Evolutionary conservation across 306 rosid species (phyloP).

Genomic region (Corylus americana): DNA sequence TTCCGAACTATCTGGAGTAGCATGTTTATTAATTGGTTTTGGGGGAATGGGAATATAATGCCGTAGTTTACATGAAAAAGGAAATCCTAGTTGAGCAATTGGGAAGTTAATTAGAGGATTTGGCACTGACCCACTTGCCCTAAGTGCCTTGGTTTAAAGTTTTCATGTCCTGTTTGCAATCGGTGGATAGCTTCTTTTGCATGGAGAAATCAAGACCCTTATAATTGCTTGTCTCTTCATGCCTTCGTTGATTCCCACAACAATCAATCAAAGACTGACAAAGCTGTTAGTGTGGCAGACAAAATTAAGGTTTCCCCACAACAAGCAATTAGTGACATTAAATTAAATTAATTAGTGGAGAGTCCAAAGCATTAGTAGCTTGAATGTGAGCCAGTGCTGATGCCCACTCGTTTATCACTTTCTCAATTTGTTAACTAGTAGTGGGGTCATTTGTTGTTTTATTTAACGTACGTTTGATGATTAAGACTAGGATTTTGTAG

Average conservation of each 20-base stretch:
- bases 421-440: slow-evolving; percentile 2
- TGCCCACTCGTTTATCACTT: slow-evolving; percentile 28
- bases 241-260: slow-evolving; percentile 51
- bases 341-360: slow-evolving; percentile 14
- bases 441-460: background rate
- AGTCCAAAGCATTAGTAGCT: background rate
- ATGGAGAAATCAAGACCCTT: slow-evolving; percentile 42
- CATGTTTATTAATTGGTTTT: too few species aligned
- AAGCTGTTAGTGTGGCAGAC: slow-evolving; percentile 51
- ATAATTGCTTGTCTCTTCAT: slow-evolving; percentile 49
- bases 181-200: slow-evolving; percentile 29
- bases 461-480: background rate
- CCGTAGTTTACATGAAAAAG: too few species aligned
- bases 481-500: background rate
- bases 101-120: too few species aligned
- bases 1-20: too few species aligned
- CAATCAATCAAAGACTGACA: slow-evolving; percentile 26
- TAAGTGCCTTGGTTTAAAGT: too few species aligned
- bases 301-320: slow-evolving; percentile 47
- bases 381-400: slow-evolving; percentile 27
- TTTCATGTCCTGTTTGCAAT: slow-evolving; percentile 15
- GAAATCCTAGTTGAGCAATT: too few species aligned
- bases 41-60: too few species aligned
- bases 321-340: slow-evolving; percentile 14
- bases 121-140: too few species aligned